Evolutionary conservation across 345 rosid genomes (phyloP), one percentile per base, ranked within the genome.

Genomic region (Viola odorata): DNA sequence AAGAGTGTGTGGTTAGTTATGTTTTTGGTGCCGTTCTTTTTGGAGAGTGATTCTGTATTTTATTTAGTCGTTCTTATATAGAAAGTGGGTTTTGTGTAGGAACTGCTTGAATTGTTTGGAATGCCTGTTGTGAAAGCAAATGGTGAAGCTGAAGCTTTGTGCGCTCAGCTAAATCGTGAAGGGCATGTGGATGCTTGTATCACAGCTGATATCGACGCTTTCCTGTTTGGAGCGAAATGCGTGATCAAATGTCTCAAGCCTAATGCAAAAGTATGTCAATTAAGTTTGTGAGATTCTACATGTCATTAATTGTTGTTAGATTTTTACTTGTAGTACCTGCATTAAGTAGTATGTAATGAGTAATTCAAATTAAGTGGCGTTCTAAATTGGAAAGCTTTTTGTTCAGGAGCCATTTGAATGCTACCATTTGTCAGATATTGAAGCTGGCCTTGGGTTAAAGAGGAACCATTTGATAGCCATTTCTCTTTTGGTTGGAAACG

Each of bases 141-240:
- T 36, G 92, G 95, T 39, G 99, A 94, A 77, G 99, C 97, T 72
- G 97, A 94, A 75, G 99, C 91, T 15, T 75, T 88, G 61, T 94
- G 96, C 67, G 96, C 95, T 4, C 95, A 88, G 76, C 69, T 94
- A 65, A 94, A 90, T 63, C 64, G 55, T 11, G 76, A 82, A 69
- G 97, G 97, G 52, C 69, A 50, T 70, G 99, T 94, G 3, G 91
- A 85, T 81, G 95, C 96, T 57, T 94, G 97, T 78, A 82, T 94
- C 61, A 90, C 97, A 8, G 78, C 92, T 70, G 99, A 90, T 53
- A 88, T 95, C 61, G 99, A 94, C 77, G 91, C 96, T 16, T 90
- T 94, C 73, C 91, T 94, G 45, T 94, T 73, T 75, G 96, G 96
- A 61, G 95, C 99, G 63, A 80, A 69, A 52, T 94, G 88, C 64